Base-by-base conservation (phyloP, 2,329 filamentous ascomycete species). In the Fusarium albosuccineum region DNA sequence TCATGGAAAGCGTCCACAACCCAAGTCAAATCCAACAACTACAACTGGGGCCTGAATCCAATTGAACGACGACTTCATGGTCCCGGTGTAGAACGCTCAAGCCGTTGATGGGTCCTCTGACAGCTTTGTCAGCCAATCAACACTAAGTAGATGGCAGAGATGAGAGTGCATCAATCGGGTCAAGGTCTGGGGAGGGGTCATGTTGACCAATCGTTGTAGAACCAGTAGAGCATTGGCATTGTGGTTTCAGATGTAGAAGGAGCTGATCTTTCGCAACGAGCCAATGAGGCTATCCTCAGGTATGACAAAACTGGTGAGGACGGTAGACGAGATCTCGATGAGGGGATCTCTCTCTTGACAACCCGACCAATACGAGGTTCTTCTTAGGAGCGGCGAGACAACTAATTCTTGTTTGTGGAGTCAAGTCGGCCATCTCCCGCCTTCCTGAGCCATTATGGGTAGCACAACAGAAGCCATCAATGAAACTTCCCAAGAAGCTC, bases 381-480 rank as follows among this genome's bases (percentile, higher is more conserved):
- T 30, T n/a, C 6, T 14, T 14, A 8, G 11, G 30, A 6, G 6
- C 13, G 27, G 27, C 11, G 10, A 26, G 33, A 44, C 10, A 14
- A 16, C 26, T 7, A 48, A 37, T 13, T 10, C 22, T 29, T 29
- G 9, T 37, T 17, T 16, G 34, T 52, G n/a, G 17, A 17, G 27
- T 11, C 22, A 42, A 29, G 10, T 57, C 6, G 16, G 16, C 17
- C 6, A 45, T 37, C 49, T 39, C 45, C 30, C 22, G 29, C 10
- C n/a, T 52, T 42, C 14, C 30, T 36, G 11, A 29, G 57, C 30
- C n/a, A 4, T 48, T 33, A 53, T 41, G 50, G 40, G 64, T 66
- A 54, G 49, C 44, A 66, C 62, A 26, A 49, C 14, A 56, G 48
- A 68, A 66, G 49, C 48, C 57, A 40, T 26, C 13, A 33, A 51